phyloP scores from a whole-genome alignment of 2,329 filamentous ascomycete species.

The Trichoderma brevicompactum region DNA sequence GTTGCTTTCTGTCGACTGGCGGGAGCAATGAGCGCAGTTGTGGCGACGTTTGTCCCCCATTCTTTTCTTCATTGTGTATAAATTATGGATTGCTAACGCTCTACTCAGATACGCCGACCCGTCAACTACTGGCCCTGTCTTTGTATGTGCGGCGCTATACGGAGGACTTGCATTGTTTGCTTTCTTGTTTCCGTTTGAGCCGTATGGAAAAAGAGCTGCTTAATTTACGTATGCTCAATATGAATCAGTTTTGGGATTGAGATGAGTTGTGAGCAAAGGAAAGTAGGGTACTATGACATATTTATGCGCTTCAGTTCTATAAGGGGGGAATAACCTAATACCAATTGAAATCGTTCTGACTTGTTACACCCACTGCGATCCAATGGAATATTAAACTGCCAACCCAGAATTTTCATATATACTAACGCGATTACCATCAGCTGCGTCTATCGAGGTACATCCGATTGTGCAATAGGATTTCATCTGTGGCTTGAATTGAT shows the following conservation, averaged over 20 bases:
- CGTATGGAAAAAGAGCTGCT: conserved; percentile 60
- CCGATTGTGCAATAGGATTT: no score
- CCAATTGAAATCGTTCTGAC: no score
- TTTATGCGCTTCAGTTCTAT: neutral
- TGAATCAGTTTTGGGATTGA: no score
- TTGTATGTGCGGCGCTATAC: conserved; percentile 65
- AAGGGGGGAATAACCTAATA: no score
- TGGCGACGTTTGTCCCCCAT: conserved; percentile 54
- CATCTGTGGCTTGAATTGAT: no score
- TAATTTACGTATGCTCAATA: neutral
- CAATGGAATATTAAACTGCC: neutral
- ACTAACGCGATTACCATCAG: no score
- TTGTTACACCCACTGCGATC: no score
- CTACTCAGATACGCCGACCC: conserved; percentile 49
- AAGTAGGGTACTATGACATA: neutral
- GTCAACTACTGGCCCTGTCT: conserved; percentile 63
- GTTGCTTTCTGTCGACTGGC: conserved; percentile 68
- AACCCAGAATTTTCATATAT: no score
- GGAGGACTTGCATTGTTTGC: conserved; percentile 62
- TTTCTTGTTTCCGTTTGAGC: conserved; percentile 62
- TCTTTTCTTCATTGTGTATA: neutral
- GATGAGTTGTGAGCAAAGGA: neutral
- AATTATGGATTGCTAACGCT: neutral
- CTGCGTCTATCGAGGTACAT: no score
- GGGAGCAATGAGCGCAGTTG: conserved; percentile 67